Evolutionary conservation across 306 rosid species (phyloP).

Genomic region (Aeschynomene evenia): DNA sequence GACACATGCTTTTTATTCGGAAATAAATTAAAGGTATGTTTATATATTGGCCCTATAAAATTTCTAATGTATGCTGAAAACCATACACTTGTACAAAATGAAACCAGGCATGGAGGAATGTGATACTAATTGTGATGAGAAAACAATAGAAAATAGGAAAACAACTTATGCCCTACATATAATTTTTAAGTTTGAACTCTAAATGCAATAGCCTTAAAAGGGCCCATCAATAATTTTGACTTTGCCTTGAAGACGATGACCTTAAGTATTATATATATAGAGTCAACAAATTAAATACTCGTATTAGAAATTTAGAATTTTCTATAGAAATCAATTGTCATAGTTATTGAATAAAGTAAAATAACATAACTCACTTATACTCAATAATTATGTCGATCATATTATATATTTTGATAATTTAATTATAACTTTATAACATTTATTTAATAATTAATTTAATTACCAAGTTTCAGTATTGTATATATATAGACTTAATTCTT

Average conservation of each 20-base stretch:
- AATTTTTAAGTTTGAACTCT: neutral
- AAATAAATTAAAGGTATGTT: neutral
- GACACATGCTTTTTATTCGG: neutral
- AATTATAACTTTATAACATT: too few species aligned
- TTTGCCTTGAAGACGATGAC: neutral
- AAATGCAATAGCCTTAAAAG: neutral
- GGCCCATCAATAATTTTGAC: constrained; percentile 17
- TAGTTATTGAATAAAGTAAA: too few species aligned
- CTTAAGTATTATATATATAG: too few species aligned
- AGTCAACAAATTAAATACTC: too few species aligned
- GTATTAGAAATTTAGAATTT: too few species aligned
- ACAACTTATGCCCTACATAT: neutral
- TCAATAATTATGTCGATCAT: too few species aligned
- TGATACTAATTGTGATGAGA: constrained; percentile 12
- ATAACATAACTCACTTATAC: too few species aligned
- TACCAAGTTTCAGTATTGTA: too few species aligned
- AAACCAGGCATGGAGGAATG: constrained; percentile 23
- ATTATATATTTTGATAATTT: too few species aligned
- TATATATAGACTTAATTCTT: neutral
- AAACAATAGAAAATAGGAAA: neutral
- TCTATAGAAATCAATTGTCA: too few species aligned
- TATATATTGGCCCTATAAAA: neutral
- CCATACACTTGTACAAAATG: constrained; percentile 1
- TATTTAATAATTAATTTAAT: too few species aligned
- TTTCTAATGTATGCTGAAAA: constrained; percentile 2